Base-by-base conservation (phyloP, 2,329 filamentous ascomycete genomes). In the Cordyceps militaris region DNA sequence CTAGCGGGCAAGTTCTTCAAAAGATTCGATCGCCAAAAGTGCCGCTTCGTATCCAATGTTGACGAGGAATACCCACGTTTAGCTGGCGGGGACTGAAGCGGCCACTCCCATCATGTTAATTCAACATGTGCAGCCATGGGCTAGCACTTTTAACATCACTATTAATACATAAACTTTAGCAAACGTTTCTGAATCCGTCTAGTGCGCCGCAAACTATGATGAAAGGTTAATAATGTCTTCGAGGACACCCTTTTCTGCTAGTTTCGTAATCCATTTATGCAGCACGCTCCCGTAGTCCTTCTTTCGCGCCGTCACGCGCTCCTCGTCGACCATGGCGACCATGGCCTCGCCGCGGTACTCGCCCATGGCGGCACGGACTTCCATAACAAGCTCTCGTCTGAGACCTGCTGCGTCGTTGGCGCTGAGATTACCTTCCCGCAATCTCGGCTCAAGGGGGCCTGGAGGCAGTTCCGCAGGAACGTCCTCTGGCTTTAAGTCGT, bases 1-100 rank as follows among this genome's bases (percentile, higher is more conserved):
- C 72, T 89, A 63, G 90, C 91, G 3, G 94, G 94, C 0, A 87
- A 86, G 65, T 90, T 89, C 70, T 97, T 99, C 71, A 95, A 90
- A 71, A 79, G 91, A 43, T 97, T 91, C 78, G 89, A 97, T 71
- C 67, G 70, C 4, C 75, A 74, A 34, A 77, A 73, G 0, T 83
- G 83, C 63, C 77, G 73, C 4, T 99, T 97, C 73, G 79, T 96
- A 32, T 96, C 91, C 64, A 97, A 97, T 70, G 67, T 82, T 32
- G 73, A 74, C 64, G 89, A 95, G 64, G 85, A 92, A 66, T 97
- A 91, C 71, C 93, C 93, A 0, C 5, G 46, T 19, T 42, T 60
- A 19, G 46, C 48, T 14, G 44, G 21, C 14, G 19, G 6, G 32
- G 13, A 19, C 21, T 55, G 4, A 36, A 11, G 21, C 42, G 13